Evolutionary conservation across 2,329 filamentous ascomycete species (phyloP), one percentile per base, ranked within the genome.

Genomic region (Penicillium sp.): DNA sequence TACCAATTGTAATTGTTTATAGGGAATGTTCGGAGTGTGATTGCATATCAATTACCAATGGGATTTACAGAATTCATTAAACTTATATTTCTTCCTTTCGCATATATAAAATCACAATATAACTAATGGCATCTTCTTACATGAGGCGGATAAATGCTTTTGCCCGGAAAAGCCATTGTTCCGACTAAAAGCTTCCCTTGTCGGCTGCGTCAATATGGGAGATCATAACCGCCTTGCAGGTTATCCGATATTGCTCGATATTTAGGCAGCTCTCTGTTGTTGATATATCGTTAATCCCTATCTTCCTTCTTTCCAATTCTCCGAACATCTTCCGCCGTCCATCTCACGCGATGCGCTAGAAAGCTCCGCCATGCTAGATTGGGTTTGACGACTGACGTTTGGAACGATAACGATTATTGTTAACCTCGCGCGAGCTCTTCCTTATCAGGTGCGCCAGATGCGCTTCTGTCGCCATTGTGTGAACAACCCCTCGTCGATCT

Each of bases 391-490:
- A 33, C 48, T 31, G 43, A 54, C 53, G 33, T 30, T 36, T 45
- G 26, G 40, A 45, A 50, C 48, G 48, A 50, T 44, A 47, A 53
- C 42, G 26, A 47, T 17, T 37, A 47, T 38, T 53, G 42, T 30
- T 31, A 44, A 36, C 38, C 42, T 40, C 55, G 12, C 47, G 37
- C 31, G 22, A 17, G 17, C 38, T 26, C 35, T 35, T n/a, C 12
- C 19, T 14, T 12, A 19, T 7, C n/a, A 58, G 49, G 62, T 58
- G 62, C 62, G 59, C 62, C 16, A 17, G 59, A 61, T 59, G 62
- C 59, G 63, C 61, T 61, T 53, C 30, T 12, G 22, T 19, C 30
- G 8, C 19, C 7, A 16, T 28, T 22, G 12, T 31, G 9, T 28
- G 17, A 48, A 46, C 6, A 28, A 22, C 19, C 16, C n/a, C 17